These are phyloP conservation scores for Xylaria scruposa DNA, from an alignment of 495 filamentous ascomycete genomes.

Conservation along the genomic window DNA sequence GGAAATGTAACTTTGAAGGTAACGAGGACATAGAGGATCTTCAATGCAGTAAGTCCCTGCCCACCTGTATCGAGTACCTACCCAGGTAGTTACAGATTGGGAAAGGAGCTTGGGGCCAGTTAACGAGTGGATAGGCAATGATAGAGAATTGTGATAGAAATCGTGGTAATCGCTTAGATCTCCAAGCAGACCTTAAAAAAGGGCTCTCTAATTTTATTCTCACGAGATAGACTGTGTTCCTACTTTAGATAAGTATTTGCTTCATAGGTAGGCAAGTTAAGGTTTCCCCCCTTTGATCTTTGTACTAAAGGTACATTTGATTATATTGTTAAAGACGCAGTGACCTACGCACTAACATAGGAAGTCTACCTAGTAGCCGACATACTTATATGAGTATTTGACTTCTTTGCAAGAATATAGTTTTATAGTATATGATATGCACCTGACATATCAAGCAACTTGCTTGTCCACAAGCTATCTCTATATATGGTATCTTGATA, in stretches of 20 bases:
- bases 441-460: background rate
- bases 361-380: background rate
- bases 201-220: background rate
- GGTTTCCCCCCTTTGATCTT: background rate
- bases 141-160: background rate
- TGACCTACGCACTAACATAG: background rate
- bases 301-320: background rate
- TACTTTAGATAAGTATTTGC: background rate
- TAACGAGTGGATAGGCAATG: background rate
- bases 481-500: background rate
- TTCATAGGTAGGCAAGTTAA: background rate
- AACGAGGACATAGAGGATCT: background rate
- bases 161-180: background rate
- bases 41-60: slow-evolving; percentile 17
- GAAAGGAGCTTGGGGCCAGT: background rate
- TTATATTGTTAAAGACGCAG: background rate
- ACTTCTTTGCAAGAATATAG: background rate
- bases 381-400: background rate
- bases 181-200: background rate
- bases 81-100: background rate
- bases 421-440: background rate
- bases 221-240: background rate
- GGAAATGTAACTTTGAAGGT: background rate
- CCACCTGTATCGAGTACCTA: background rate
- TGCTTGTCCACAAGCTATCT: background rate